Conservation (phyloP, 805 yeast species). For the Starmerella kuoi region DNA sequence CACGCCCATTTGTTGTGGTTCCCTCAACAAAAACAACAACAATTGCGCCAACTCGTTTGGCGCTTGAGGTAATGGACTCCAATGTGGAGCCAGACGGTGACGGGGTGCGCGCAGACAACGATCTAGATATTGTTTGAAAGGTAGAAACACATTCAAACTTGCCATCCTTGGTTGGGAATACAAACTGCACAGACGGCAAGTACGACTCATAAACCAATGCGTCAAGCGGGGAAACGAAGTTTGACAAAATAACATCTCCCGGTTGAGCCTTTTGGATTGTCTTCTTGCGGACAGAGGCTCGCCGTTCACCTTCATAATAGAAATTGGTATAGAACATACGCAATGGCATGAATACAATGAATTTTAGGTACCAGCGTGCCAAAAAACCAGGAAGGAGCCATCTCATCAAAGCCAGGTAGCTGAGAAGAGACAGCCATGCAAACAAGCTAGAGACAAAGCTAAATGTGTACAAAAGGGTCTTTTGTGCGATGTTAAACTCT, state of each 20-base stretch:
- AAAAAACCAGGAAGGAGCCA: conserved; percentile 11
- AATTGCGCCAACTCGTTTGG: conserved; percentile 32
- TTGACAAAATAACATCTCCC: conserved; percentile 44
- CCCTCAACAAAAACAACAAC: conserved; percentile 64
- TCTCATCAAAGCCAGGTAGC: conserved; percentile 9
- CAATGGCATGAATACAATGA: conserved; percentile 12
- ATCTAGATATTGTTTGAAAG: conserved; percentile 15
- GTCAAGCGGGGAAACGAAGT: conserved; percentile 50
- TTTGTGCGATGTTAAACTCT: neutral
- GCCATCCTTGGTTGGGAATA: conserved; percentile 34
- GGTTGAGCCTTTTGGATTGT: conserved; percentile 17
- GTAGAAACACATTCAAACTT: conserved; percentile 20
- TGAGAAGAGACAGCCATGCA: conserved; percentile 53
- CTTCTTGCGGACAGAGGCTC: conserved; percentile 31
- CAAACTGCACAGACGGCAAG: conserved; percentile 21
- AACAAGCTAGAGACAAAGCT: conserved; percentile 75
- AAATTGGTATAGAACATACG: conserved; percentile 22
- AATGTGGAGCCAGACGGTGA: neutral
- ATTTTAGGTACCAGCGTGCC: conserved; percentile 9
- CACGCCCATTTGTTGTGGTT: conserved; percentile 72
- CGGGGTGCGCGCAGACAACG: conserved; percentile 12
- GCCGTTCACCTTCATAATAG: conserved; percentile 40
- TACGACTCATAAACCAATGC: conserved; percentile 30
- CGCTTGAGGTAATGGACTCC: conserved; percentile 9
- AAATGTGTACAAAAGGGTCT: conserved; percentile 39